Evolutionary conservation across 176 grass and related monocot genomes (phyloP).

Genomic region (Lolium multiflorum): DNA sequence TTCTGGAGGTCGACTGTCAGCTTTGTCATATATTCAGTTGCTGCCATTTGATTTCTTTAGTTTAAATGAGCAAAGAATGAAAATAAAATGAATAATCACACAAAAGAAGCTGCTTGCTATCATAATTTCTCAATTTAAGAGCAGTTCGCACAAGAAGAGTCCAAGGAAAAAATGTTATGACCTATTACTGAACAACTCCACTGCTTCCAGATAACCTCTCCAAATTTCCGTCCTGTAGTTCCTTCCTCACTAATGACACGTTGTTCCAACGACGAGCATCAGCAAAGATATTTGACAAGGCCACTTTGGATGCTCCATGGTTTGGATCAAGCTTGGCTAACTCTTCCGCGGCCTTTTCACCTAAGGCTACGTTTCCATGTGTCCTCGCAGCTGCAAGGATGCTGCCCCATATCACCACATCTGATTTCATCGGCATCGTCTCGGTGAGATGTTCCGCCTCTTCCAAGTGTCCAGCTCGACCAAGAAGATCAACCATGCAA

Average conservation of each 20-base stretch:
- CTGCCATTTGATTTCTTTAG: background rate
- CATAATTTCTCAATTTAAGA: conserved; percentile 12
- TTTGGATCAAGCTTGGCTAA: conserved; percentile 59
- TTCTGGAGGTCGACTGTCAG: background rate
- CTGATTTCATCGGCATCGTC: conserved; percentile 73
- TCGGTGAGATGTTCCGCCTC: conserved; percentile 64
- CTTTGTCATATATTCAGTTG: conserved; percentile 31
- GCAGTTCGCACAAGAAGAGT: conserved; percentile 27
- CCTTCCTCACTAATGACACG: conserved; percentile 52
- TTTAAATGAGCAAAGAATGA: conserved; percentile 15
- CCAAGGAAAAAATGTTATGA: conserved; percentile 18
- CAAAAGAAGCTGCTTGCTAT: conserved; percentile 22
- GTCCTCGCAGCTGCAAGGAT: conserved; percentile 72
- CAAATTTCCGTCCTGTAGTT: conserved; percentile 48
- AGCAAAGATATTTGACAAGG: conserved; percentile 69
- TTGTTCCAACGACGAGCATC: conserved; percentile 59
- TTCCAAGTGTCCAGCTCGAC: conserved; percentile 77
- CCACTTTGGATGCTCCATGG: conserved; percentile 68
- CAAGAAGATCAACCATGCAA: conserved; percentile 86
- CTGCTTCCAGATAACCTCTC: conserved; percentile 58
- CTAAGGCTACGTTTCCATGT: conserved; percentile 65
- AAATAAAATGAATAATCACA: background rate
- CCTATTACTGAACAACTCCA: conserved; percentile 49
- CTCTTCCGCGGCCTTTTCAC: conserved; percentile 65
- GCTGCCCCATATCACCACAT: conserved; percentile 79